Conservation (phyloP, 1,139 yeast species). For the Lodderomyces margitis region DNA sequence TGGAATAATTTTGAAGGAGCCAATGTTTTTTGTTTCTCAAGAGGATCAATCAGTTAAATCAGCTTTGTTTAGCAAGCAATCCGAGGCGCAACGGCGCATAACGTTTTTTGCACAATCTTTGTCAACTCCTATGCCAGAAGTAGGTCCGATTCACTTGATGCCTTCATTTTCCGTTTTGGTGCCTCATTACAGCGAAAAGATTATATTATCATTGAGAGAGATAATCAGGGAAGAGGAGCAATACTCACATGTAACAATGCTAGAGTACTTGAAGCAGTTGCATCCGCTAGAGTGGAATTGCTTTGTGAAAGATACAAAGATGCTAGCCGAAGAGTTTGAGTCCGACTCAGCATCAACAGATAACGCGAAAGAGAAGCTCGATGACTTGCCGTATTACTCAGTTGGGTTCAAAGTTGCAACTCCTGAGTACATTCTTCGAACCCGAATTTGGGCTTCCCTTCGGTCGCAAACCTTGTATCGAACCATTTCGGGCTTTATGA, state of each 20-base stretch:
- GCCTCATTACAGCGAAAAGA: slow-evolving; percentile 53
- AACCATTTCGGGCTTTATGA: slow-evolving; percentile 58
- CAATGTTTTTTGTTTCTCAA: slow-evolving; percentile 49
- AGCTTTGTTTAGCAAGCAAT: slow-evolving; percentile 31
- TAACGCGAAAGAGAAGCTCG: slow-evolving; percentile 20
- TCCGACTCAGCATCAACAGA: slow-evolving; percentile 27
- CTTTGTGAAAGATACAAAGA: slow-evolving; percentile 50
- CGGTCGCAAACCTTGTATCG: slow-evolving; percentile 55
- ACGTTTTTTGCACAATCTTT: slow-evolving; percentile 56
- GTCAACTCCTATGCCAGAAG: slow-evolving; percentile 53
- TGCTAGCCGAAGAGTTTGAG: slow-evolving; percentile 46
- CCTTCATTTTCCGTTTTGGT: slow-evolving; percentile 52
- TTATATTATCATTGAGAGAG: slow-evolving; percentile 45
- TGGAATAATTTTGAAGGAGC: slow-evolving; percentile 36
- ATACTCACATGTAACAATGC: slow-evolving; percentile 47
- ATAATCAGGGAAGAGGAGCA: slow-evolving; percentile 48
- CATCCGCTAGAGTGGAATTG: slow-evolving; percentile 53
- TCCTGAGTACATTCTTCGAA: slow-evolving; percentile 51
- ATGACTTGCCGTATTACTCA: slow-evolving; percentile 42
- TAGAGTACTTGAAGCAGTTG: slow-evolving; percentile 50
- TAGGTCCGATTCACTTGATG: slow-evolving; percentile 40
- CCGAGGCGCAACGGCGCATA: slow-evolving; percentile 51
- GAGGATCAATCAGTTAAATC: slow-evolving; percentile 46
- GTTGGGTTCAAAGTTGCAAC: slow-evolving; percentile 55
- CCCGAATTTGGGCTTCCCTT: slow-evolving; percentile 58